Evolutionary conservation across 2,329 filamentous ascomycete genomes (phyloP).

Genomic region (Talaromyces atroroseus): DNA sequence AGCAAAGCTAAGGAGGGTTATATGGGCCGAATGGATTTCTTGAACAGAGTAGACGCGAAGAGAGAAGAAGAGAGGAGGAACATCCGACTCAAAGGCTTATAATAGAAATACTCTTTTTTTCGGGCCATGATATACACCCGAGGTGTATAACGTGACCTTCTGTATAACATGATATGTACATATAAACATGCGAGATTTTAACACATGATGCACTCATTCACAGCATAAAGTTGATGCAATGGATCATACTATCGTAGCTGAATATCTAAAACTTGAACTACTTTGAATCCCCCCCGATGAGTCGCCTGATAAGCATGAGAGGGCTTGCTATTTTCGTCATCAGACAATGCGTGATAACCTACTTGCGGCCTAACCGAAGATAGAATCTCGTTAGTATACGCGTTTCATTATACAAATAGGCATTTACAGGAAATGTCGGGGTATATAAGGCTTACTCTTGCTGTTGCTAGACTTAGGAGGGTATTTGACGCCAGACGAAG

Average conservation of each 20-base stretch:
- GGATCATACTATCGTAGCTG: no score
- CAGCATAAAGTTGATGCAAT: not conserved
- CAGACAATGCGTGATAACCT: not conserved
- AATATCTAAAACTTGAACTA: no score
- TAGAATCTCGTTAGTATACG: not conserved
- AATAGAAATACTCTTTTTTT: slow-evolving; percentile 16
- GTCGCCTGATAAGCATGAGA: not conserved
- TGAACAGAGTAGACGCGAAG: slow-evolving; percentile 53
- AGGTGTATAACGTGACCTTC: not conserved
- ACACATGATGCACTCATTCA: not conserved
- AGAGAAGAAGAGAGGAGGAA: slow-evolving; percentile 52
- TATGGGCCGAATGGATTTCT: slow-evolving; percentile 57
- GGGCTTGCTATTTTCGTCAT: not conserved
- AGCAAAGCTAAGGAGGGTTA: slow-evolving; percentile 59
- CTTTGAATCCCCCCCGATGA: no score
- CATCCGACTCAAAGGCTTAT: slow-evolving; percentile 43
- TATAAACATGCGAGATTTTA: not conserved
- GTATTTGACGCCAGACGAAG: slow-evolving; percentile 59
- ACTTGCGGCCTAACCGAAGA: not conserved
- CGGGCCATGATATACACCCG: not conserved
- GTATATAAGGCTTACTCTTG: not conserved
- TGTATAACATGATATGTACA: slow-evolving; percentile 12
- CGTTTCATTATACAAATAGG: not conserved
- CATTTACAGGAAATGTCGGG: no score
- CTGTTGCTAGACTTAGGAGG: slow-evolving; percentile 35